A percentile compares a stretch with the other conserved stretches of the same genome.
Conservation (phyloP, 257 asterid genomes). For the Gentiana dahurica region DNA sequence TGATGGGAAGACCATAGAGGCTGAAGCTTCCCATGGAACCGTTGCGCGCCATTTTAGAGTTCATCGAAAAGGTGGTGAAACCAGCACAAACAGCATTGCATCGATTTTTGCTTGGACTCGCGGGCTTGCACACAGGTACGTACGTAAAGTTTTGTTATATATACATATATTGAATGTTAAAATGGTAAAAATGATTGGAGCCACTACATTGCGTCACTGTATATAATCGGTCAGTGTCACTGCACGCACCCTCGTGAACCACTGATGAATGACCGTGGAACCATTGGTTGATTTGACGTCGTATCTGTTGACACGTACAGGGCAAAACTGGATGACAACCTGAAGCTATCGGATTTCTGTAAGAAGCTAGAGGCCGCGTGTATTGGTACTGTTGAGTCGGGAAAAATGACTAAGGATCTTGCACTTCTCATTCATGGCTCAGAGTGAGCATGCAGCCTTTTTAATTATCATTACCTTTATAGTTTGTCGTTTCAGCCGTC, state of each 20-base stretch:
- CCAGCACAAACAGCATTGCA: constrained; percentile 97
- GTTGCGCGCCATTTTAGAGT: constrained; percentile 93
- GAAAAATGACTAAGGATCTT: constrained; percentile 95
- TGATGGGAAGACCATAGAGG: constrained; percentile 94
- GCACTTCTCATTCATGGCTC: constrained; percentile 89
- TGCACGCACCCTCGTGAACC: no score
- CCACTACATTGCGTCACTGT: no score
- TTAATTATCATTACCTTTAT: no score
- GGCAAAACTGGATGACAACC: constrained; percentile 80
- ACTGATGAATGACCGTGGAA: neutral
- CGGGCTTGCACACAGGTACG: constrained; percentile 90
- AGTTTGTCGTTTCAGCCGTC: no score
- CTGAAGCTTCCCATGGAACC: constrained; percentile 99
- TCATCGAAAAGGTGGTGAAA: constrained; percentile 95
- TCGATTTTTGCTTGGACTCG: constrained; percentile 98
- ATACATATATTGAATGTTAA: neutral
- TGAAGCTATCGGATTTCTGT: constrained; percentile 70
- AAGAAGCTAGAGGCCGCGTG: constrained; percentile 94
- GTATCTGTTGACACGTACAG: constrained; percentile 14
- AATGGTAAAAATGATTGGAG: neutral
- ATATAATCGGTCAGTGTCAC: no score
- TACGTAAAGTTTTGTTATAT: neutral
- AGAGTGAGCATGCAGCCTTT: constrained; percentile 34
- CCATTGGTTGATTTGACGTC: neutral
- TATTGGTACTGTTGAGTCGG: constrained; percentile 74